Conservation (phyloP, 2,329 filamentous ascomycete genomes). For the Fusarium musae region DNA sequence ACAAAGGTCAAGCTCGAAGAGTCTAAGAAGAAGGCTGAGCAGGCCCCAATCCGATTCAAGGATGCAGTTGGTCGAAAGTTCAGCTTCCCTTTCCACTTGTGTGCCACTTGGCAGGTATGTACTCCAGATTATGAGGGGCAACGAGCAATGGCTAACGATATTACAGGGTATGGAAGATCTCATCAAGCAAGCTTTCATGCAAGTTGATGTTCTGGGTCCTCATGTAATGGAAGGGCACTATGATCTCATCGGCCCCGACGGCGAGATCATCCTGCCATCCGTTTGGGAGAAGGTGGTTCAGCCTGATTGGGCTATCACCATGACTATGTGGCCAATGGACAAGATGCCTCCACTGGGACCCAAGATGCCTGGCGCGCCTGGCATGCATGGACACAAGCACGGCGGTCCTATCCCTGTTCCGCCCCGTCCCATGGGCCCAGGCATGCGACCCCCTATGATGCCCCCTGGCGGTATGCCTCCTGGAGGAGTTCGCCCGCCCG, state of each 20-base stretch:
- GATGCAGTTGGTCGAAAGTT: constrained; percentile 93
- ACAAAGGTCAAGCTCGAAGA: constrained; percentile 62
- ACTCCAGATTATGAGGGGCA: neutral
- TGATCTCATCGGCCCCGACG: constrained; percentile 81
- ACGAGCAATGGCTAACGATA: constrained; percentile 37
- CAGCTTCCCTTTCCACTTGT: constrained; percentile 88
- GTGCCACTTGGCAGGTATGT: constrained; percentile 84
- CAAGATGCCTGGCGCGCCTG: constrained; percentile 35
- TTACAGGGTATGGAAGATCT: constrained; percentile 84
- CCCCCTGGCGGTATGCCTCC: constrained; percentile 9
- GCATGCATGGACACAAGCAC: constrained; percentile 23
- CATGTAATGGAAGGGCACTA: constrained; percentile 84
- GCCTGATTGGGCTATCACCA: constrained; percentile 70
- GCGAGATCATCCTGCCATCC: constrained; percentile 81
- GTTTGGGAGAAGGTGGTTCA: constrained; percentile 86
- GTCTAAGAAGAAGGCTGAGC: constrained; percentile 66
- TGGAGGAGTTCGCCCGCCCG: constrained; percentile 34
- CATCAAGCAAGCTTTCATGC: constrained; percentile 84
- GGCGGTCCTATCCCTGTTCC: constrained; percentile 22
- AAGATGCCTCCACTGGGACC: constrained; percentile 48
- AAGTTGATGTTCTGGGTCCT: constrained; percentile 79
- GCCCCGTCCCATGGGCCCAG: constrained; percentile 2
- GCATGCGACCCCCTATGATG: constrained; percentile 27
- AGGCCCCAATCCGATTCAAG: constrained; percentile 86
- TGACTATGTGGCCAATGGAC: constrained; percentile 70